Evolutionary conservation across 495 filamentous ascomycete species (phyloP).

Genomic region (Sordaria brevicollis): DNA sequence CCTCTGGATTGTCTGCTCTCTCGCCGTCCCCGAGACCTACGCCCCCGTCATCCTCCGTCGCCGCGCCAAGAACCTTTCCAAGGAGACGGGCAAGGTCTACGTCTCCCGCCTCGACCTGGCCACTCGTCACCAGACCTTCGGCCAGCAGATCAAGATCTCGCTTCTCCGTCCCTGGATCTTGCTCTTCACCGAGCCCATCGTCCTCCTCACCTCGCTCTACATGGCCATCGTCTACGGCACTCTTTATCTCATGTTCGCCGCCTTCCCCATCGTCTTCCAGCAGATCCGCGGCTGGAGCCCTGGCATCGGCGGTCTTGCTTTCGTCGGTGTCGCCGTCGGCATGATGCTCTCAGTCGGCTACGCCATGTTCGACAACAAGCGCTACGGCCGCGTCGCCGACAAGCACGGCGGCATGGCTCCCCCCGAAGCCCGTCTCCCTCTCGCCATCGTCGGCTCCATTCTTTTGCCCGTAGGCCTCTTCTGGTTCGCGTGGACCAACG

Average conservation of each 20-base stretch:
- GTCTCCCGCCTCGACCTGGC: slow-evolving; percentile 45
- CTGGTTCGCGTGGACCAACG: slow-evolving; percentile 54
- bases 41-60: slow-evolving; percentile 54
- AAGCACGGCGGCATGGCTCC: slow-evolving; percentile 43
- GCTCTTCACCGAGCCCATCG: slow-evolving; percentile 74
- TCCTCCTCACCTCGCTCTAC: slow-evolving; percentile 64
- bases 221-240: slow-evolving; percentile 73
- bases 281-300: slow-evolving; percentile 58
- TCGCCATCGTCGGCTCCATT: slow-evolving; percentile 53
- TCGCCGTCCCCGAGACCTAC: slow-evolving; percentile 84
- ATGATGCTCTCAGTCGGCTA: slow-evolving; percentile 58
- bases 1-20: slow-evolving; percentile 48
- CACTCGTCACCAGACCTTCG: slow-evolving; percentile 37
- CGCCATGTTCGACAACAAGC: slow-evolving; percentile 56
- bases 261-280: slow-evolving; percentile 74
- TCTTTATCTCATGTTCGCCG: slow-evolving; percentile 82
- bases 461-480: slow-evolving; percentile 45
- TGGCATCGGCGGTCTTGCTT: slow-evolving; percentile 67
- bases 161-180: slow-evolving; percentile 65
- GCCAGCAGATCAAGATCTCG: slow-evolving; percentile 36
- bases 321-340: slow-evolving; percentile 69
- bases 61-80: slow-evolving; percentile 56
- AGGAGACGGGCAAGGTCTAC: slow-evolving; percentile 57
- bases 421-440: slow-evolving; percentile 72
- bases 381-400: slow-evolving; percentile 44